These are phyloP conservation scores for Coemansia sp. DNA, from an alignment of 192 early-diverging fungal species.

Conservation along the genomic window DNA sequence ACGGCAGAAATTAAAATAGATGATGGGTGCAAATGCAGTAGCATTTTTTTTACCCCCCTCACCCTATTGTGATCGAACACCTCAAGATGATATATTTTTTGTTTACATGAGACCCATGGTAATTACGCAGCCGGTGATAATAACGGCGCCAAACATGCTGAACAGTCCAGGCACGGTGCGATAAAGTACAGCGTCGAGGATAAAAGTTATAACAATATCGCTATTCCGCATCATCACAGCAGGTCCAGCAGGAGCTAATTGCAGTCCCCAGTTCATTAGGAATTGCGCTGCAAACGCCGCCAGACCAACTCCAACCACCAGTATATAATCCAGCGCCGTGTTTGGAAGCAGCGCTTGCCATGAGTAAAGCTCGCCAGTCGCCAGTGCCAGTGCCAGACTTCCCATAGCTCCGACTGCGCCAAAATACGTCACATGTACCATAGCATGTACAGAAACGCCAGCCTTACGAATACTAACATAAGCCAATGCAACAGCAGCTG, in stretches of 20 bases:
- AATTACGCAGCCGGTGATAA: constrained; percentile 23
- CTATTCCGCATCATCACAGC: constrained; percentile 39
- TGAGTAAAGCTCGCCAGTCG: constrained; percentile 12
- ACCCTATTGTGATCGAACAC: background rate
- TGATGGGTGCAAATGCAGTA: background rate
- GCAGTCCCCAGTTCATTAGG: constrained; percentile 35
- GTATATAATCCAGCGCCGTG: background rate
- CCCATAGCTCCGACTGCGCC: constrained; percentile 21
- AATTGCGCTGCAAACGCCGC: constrained; percentile 28
- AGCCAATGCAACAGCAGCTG: constrained; percentile 16
- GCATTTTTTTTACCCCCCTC: background rate
- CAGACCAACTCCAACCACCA: constrained; percentile 23
- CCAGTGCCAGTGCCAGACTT: background rate
- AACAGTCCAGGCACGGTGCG: constrained; percentile 3
- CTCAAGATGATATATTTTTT: background rate
- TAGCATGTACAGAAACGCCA: constrained; percentile 22
- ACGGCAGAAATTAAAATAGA: background rate
- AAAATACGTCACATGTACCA: constrained; percentile 40
- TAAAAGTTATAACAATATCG: constrained; percentile 27
- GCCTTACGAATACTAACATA: constrained; percentile 40
- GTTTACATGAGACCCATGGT: constrained; percentile 12
- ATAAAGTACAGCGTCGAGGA: constrained; percentile 23
- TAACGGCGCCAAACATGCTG: constrained; percentile 22
- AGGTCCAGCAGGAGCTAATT: constrained; percentile 28
- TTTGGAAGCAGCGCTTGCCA: background rate